Evolutionary conservation across 2,329 filamentous ascomycete species (phyloP), one percentile per base, ranked within the genome.

Genomic region (Didymella keratinophila): DNA sequence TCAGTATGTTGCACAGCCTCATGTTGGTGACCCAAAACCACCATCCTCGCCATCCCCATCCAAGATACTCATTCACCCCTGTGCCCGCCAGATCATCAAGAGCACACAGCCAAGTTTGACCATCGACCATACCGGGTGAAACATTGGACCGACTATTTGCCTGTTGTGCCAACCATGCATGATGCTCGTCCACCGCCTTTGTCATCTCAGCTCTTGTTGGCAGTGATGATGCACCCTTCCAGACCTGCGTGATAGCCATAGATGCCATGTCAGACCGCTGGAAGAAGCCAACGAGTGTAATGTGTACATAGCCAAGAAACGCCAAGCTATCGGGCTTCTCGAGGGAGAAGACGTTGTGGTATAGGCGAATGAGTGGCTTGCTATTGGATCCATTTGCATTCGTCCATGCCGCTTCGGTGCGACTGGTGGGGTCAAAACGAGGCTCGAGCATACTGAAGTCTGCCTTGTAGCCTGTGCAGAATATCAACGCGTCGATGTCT

Each of bases 201-300:
- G 52, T 25, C 58, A 83, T 83, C 1, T 72, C 72, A 0, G 48
- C 28, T 2, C 51, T 44, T 0, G 76, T 57, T 0, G 81, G 82
- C 0, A 84, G 72, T 0, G 47, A 21, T 0, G 74, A 75, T 2
- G 69, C 71, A 1, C 78, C 79, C 4, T 75, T 73, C 77, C 78
- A 84, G 16, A 81, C 67, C 53, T 82, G 80, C 0, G 78, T 76
- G 6, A 83, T 64, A 2, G 78, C 78, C 80, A 81, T 82, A 37
- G 76, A 70, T 4, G 74, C 76, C 36, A 84, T 68, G 56, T 83
- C 81, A 45, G 65, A 70, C 9, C 64, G 58, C 11, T 63, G 60
- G 60, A 34, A 70, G 32, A 70, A 69, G 3, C 61, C 66, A 18
- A 78, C 73, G 9, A 80, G 67, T 12, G 74, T 72, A 21, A 78